Percentiles rank a stretch among this genome's conserved stretches.
phyloP scores from a whole-genome alignment of 352 stramenopile species.

The Phytophthora fragariaefolia region DNA sequence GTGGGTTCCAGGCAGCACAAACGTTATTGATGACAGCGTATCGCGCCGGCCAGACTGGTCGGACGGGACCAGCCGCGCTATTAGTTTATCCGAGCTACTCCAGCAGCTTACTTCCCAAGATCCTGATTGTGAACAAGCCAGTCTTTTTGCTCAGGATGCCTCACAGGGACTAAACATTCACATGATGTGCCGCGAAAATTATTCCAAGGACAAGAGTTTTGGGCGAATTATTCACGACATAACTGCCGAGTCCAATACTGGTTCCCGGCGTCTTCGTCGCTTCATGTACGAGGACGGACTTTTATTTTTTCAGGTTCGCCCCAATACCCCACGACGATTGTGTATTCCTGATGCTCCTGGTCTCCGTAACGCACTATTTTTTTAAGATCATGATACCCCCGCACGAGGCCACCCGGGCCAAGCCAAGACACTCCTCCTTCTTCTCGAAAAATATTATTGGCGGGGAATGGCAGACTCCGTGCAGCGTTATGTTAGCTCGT shows the following conservation, averaged over 20 bases:
- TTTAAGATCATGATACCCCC: not conserved
- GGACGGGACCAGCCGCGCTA: not conserved
- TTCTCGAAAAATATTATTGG: not conserved
- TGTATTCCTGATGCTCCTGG: not conserved
- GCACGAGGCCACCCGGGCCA: not conserved
- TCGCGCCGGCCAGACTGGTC: not conserved
- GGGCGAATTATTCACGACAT: not conserved
- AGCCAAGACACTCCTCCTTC: not conserved
- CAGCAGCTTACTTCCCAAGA: not conserved
- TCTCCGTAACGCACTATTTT: not conserved
- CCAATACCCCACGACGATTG: not conserved
- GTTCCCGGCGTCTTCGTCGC: not conserved
- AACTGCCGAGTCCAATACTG: not conserved
- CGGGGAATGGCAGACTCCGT: not conserved
- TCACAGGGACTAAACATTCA: not conserved
- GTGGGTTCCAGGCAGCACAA: constrained; percentile 22
- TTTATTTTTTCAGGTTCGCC: not conserved
- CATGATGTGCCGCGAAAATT: not conserved
- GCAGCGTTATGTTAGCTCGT: not conserved
- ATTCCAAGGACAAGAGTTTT: not conserved
- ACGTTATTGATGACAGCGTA: constrained; percentile 11
- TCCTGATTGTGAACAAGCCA: not conserved
- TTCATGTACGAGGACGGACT: not conserved
- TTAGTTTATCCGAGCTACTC: not conserved
- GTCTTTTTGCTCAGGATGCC: not conserved